Evolutionary conservation across 306 rosid species (phyloP), one percentile per base, ranked within the genome.

Genomic region (Vigna trinervia): DNA sequence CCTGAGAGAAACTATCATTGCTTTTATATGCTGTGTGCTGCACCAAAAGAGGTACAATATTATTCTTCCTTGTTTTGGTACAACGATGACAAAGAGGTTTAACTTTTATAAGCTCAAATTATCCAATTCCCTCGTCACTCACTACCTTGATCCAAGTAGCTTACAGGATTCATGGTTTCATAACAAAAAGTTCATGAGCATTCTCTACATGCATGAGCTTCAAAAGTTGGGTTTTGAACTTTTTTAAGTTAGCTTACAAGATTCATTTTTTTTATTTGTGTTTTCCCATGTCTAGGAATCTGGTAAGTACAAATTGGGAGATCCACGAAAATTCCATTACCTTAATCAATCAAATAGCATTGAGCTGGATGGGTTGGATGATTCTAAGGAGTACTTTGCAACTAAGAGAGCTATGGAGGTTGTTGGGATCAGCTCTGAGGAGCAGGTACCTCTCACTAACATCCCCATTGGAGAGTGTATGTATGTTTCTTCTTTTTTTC

Each of bases 1-100:
- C 98, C 98, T 8, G 98, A 94, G 90, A 84, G 98, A 83, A 94
- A 94, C 78, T 94, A 94, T 85, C 98, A 94, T 91, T 94, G 98
- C 85, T 94, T 94, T 87, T 94, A 94, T 80, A 94, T 94, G 98
- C 94, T 94, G 76, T 94, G 98, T 83, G 88, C 98, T 78, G 98
- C 96, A 77, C 93, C 98, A 34, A 1, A 84, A 73, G 96, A 91
- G 96, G 98, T 91, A 70, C 69, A 45, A 53, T 14, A 45, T 59
- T n/a, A 15, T 61, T 62, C 63, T 63, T 67, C 45, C 54, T 51
- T 51, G 6, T 50, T 50, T n/a, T 51, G 9, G 57, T 51, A 17
- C 26, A 53, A 53, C 19, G 12, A 7, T 17, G 59, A 7, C 12
- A 17, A 8, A 7, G 59, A 17, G 59, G 26, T 53, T 53, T 17